These are phyloP conservation scores for Mediolabrus comicus DNA, from an alignment of 108 stramenopile genomes.

Conservation along the genomic window DNA sequence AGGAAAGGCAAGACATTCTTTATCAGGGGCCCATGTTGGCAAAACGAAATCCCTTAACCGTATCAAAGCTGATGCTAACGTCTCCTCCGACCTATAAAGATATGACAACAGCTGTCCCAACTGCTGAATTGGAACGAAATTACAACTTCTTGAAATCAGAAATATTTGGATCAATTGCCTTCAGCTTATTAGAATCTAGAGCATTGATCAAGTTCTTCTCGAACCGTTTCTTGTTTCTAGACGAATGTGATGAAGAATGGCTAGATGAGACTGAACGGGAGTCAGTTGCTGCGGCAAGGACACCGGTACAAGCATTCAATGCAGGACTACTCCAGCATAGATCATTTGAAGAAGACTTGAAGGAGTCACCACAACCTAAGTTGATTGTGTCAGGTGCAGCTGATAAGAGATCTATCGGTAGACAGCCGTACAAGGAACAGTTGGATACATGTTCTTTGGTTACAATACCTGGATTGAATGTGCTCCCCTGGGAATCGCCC, in stretches of 20 bases:
- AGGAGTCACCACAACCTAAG: slow-evolving; percentile 35
- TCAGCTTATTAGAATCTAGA: slow-evolving; percentile 53
- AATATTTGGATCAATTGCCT: slow-evolving; percentile 53
- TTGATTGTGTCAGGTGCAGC: slow-evolving; percentile 54
- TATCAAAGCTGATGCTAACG: too few species aligned
- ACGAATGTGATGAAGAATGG: slow-evolving; percentile 55
- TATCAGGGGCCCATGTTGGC: too few species aligned
- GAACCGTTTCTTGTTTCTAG: slow-evolving; percentile 56
- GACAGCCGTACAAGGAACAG: slow-evolving; percentile 36
- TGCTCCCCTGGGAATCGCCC: slow-evolving; percentile 68
- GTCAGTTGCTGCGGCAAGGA: slow-evolving; percentile 24
- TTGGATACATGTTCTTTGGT: slow-evolving; percentile 43
- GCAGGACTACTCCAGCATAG: slow-evolving; percentile 62
- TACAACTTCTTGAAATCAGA: slow-evolving; percentile 53
- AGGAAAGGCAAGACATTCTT: too few species aligned
- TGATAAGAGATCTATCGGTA: slow-evolving; percentile 36
- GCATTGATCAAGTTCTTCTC: slow-evolving; percentile 63
- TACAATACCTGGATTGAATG: slow-evolving; percentile 50
- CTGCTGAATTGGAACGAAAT: slow-evolving; percentile 51
- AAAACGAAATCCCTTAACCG: too few species aligned
- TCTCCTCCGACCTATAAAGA: slow-evolving; percentile 67
- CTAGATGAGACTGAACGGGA: slow-evolving; percentile 46
- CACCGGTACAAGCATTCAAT: slow-evolving; percentile 67
- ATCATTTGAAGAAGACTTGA: slow-evolving; percentile 55
- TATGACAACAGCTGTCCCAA: slow-evolving; percentile 53